Evolutionary conservation across 2,329 filamentous ascomycete genomes (phyloP).

Genomic region (Didymella arachidicola): DNA sequence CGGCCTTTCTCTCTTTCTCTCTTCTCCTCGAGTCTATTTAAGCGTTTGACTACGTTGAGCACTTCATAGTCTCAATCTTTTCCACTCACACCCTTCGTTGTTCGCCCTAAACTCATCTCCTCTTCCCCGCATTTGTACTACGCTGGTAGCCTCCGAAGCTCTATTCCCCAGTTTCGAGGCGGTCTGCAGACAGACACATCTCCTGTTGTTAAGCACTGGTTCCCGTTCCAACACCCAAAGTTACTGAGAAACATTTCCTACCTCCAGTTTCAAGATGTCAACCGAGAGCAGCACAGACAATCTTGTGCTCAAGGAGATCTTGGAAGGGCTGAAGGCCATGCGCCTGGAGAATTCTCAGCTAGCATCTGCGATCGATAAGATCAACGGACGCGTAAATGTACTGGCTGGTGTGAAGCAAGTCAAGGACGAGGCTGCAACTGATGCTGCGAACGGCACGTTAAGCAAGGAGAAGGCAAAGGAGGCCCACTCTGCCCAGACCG

Average conservation of each 20-base stretch:
- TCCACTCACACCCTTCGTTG: not conserved
- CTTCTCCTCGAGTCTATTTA: slow-evolving; percentile 20
- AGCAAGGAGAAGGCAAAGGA: slow-evolving; percentile 44
- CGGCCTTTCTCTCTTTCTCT: slow-evolving; percentile 12
- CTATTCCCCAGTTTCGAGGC: slow-evolving; percentile 10
- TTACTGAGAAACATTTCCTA: slow-evolving; percentile 15
- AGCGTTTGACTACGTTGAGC: slow-evolving; percentile 19
- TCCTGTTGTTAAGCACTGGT: slow-evolving; percentile 5
- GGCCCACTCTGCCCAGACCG: slow-evolving; percentile 42
- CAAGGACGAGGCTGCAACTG: slow-evolving; percentile 56
- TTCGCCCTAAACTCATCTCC: not conserved
- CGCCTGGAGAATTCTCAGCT: slow-evolving; percentile 64
- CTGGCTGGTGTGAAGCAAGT: slow-evolving; percentile 66
- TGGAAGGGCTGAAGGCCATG: slow-evolving; percentile 63
- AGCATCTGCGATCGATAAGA: slow-evolving; percentile 64
- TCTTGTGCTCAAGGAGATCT: slow-evolving; percentile 62
- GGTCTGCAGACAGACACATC: slow-evolving; percentile 9
- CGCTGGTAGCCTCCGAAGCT: slow-evolving; percentile 21
- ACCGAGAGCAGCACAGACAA: slow-evolving; percentile 41
- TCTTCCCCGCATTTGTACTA: slow-evolving; percentile 22
- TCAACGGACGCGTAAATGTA: slow-evolving; percentile 68
- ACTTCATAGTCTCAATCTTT: slow-evolving; percentile 3
- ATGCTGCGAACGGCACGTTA: slow-evolving; percentile 33
- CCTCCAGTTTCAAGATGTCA: slow-evolving; percentile 37
- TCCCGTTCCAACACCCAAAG: slow-evolving; percentile 3